phyloP scores from a whole-genome alignment of 768 basidiomycete species.

The Artomyces pyxidatus region DNA sequence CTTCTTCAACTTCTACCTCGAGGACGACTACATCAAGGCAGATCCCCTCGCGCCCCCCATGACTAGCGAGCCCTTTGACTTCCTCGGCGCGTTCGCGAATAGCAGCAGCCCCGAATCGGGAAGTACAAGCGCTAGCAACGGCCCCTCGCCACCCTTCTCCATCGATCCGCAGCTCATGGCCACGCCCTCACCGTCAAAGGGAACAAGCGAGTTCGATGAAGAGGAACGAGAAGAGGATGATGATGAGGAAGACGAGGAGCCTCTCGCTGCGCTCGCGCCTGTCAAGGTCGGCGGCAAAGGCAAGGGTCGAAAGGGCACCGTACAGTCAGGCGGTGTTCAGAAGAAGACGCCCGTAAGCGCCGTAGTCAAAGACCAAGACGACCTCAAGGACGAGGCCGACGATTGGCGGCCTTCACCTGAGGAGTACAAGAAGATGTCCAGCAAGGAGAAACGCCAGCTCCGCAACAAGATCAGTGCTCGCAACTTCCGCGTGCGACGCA shows the following conservation, averaged over 20 bases:
- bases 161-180: constrained; percentile 77
- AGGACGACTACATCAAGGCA: constrained; percentile 23
- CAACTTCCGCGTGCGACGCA: constrained; percentile 91
- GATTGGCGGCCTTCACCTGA: constrained; percentile 87
- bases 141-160: constrained; percentile 28
- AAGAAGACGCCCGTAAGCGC: constrained; percentile 41
- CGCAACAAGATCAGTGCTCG: constrained; percentile 95
- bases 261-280: constrained; percentile 21
- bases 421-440: constrained; percentile 90
- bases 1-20: constrained; percentile 21
- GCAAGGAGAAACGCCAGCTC: constrained; percentile 93
- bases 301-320: constrained; percentile 56
- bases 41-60: constrained; percentile 19
- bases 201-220: constrained; percentile 32
- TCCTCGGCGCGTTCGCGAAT: constrained; percentile 30
- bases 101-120: constrained; percentile 23
- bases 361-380: constrained; percentile 32
- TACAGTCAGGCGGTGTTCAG: constrained; percentile 63
- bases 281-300: constrained; percentile 33
- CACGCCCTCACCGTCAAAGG: constrained; percentile 44
- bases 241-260: constrained; percentile 26
- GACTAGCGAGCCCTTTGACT: constrained; percentile 27
- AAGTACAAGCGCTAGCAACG: constrained; percentile 10
- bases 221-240: constrained; percentile 28
- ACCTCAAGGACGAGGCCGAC: constrained; percentile 53